Percentiles rank a stretch among this genome's conserved stretches.
Evolutionary conservation across 768 basidiomycete genomes (phyloP).

Genomic region (Rickenella mellea): DNA sequence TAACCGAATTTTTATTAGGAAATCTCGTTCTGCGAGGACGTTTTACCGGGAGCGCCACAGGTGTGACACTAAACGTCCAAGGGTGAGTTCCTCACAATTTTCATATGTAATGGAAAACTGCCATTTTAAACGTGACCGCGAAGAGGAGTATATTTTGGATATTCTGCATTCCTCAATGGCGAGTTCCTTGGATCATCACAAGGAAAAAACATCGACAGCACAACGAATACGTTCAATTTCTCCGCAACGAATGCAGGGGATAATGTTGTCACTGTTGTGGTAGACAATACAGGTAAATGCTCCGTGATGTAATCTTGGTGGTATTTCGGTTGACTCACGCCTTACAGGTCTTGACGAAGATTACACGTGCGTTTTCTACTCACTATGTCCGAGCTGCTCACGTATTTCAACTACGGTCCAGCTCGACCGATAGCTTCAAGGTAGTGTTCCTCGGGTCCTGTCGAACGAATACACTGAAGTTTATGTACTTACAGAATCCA

Average conservation of each 20-base stretch:
- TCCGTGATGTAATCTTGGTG: slow-evolving; percentile 5
- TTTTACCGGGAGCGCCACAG: slow-evolving; percentile 15
- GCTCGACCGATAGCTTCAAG: slow-evolving; percentile 13
- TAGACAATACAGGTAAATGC: slow-evolving; percentile 16
- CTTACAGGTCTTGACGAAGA: slow-evolving; percentile 8
- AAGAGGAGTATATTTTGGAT: slow-evolving; percentile 12
- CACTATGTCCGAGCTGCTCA: not conserved
- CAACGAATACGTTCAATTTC: slow-evolving; percentile 7
- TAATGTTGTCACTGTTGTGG: slow-evolving; percentile 12
- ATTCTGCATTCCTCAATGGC: slow-evolving; percentile 14
- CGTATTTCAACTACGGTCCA: no score
- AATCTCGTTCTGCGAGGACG: slow-evolving; percentile 10
- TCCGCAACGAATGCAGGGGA: slow-evolving; percentile 9
- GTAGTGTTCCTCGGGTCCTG: slow-evolving; percentile 16
- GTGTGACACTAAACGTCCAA: slow-evolving; percentile 16
- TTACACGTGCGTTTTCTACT: not conserved
- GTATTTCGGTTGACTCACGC: not conserved
- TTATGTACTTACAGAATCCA: slow-evolving; percentile 24
- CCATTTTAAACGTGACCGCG: not conserved
- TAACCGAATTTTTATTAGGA: slow-evolving; percentile 8
- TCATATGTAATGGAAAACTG: no score
- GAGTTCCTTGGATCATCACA: slow-evolving; percentile 12
- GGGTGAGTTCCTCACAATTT: slow-evolving; percentile 6
- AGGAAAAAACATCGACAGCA: slow-evolving; percentile 9
- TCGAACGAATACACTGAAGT: not conserved